Percentiles rank a stretch among this genome's conserved stretches.
Evolutionary conservation across 2,329 filamentous ascomycete genomes (phyloP).

Genomic region (Microcyclosporella mali): DNA sequence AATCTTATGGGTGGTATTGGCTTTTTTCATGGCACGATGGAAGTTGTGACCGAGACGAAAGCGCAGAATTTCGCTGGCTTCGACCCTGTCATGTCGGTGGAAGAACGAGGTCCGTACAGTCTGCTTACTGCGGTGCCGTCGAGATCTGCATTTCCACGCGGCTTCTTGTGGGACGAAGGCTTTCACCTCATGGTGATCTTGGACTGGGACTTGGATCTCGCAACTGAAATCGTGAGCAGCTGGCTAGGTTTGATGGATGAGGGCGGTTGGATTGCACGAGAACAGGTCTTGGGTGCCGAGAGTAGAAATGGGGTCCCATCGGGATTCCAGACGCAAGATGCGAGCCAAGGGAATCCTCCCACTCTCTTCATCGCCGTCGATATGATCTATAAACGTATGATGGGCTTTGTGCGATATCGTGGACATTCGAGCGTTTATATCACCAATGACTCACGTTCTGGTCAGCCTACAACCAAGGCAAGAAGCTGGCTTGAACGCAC

Average conservation of each 20-base stretch:
- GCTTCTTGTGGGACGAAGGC: not conserved
- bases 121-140: not conserved
- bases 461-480: no score
- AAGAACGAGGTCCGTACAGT: not conserved
- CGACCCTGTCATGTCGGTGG: no score
- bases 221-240: not conserved
- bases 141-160: not conserved
- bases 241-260: constrained; percentile 1
- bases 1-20: not conserved
- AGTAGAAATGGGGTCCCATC: no score
- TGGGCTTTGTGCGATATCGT: no score
- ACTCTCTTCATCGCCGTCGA: no score
- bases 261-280: not conserved
- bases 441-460: no score
- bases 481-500: no score
- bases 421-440: no score
- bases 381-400: no score
- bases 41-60: not conserved
- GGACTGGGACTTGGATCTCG: constrained; percentile 2
- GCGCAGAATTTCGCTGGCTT: no score
- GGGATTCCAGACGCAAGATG: no score
- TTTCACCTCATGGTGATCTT: constrained; percentile 1
- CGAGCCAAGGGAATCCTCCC: no score
- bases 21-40: constrained; percentile 1
- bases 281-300: not conserved